Evolutionary conservation across 208 protist genomes (phyloP).

Genomic region (Naegleria gruberi): DNA sequence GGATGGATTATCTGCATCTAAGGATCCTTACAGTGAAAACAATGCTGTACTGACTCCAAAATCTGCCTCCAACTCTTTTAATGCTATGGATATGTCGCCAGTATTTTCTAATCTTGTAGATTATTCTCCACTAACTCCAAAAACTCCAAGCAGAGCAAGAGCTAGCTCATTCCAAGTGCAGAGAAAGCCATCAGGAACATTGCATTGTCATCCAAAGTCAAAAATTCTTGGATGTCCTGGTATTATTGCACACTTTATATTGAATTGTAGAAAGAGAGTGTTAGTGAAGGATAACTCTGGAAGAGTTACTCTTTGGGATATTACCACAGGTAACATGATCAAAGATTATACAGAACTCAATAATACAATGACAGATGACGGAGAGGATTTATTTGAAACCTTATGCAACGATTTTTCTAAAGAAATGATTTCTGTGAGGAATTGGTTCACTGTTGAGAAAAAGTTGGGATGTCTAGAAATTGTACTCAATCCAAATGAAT

Average conservation of each 20-base stretch:
- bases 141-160: neutral
- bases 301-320: neutral
- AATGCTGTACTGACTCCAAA: neutral
- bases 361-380: neutral
- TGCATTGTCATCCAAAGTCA: neutral
- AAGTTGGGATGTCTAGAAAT: constrained; percentile 13
- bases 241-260: neutral
- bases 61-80: neutral
- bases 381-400: neutral
- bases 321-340: neutral
- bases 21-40: neutral
- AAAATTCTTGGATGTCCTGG: neutral
- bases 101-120: neutral
- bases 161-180: neutral
- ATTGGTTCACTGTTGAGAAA: constrained; percentile 5
- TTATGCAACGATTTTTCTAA: neutral
- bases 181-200: neutral
- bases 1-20: neutral
- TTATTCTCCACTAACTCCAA: neutral
- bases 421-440: neutral
- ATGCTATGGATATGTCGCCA: neutral
- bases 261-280: neutral
- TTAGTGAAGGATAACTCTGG: neutral
- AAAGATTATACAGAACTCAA: neutral
- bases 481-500: neutral